Conservation (phyloP, 1,284 basidiomycete genomes). For the Volvariella surrecta region DNA sequence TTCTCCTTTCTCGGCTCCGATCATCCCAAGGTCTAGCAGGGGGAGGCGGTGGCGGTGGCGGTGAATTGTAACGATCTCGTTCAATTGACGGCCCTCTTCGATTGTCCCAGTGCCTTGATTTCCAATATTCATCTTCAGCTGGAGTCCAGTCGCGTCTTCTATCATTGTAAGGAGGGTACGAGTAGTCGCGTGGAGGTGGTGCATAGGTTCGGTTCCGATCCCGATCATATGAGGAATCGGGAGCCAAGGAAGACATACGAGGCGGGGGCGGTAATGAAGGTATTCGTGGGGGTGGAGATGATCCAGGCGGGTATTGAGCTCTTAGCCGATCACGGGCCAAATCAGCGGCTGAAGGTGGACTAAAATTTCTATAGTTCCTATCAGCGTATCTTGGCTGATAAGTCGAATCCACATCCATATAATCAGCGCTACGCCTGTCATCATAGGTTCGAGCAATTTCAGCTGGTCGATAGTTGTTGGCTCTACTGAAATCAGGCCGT, state of each 20-base stretch:
- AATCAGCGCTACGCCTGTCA: too few species aligned
- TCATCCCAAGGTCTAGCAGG: constrained; percentile 14
- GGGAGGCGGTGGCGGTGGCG: constrained; percentile 12
- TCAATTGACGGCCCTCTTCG: neutral
- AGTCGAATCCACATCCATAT: too few species aligned
- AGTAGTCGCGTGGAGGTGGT: too few species aligned
- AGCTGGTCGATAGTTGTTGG: too few species aligned
- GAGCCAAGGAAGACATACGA: neutral
- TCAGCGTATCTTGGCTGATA: constrained; percentile 17
- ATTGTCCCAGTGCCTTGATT: neutral
- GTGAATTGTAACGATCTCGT: neutral
- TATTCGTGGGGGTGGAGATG: constrained; percentile 6
- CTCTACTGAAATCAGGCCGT: too few species aligned
- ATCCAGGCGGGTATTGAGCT: constrained; percentile 13
- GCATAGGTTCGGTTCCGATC: neutral
- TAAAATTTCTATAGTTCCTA: constrained; percentile 19
- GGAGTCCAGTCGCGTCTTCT: neutral
- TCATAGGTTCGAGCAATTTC: too few species aligned
- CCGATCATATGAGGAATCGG: neutral
- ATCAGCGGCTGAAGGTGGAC: constrained; percentile 22
- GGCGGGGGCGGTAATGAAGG: constrained; percentile 1
- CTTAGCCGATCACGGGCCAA: constrained; percentile 19
- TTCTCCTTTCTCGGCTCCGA: neutral
- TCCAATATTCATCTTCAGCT: neutral
- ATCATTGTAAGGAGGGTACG: neutral